Evolutionary conservation across 176 grass and related monocot species (phyloP).

Genomic region (Cymbopogon citratus): DNA sequence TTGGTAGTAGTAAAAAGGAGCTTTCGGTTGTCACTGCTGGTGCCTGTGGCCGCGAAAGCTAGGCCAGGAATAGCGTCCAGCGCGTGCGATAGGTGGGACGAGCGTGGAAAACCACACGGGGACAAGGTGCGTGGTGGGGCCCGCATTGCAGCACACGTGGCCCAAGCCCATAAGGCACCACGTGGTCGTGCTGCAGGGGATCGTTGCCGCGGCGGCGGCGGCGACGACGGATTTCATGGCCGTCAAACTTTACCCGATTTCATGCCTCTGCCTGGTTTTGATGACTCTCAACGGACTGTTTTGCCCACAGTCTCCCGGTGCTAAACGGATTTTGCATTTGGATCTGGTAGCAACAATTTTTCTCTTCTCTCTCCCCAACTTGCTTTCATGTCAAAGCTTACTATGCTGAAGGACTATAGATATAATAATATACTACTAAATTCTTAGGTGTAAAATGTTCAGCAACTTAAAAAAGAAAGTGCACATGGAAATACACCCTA

Average conservation of each 20-base stretch:
- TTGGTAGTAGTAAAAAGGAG: neutral
- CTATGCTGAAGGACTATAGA: too few species aligned
- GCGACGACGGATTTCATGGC: slow-evolving; percentile 48
- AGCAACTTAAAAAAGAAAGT: neutral
- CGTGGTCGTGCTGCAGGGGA: slow-evolving; percentile 30
- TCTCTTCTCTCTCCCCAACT: too few species aligned
- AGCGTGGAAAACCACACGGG: slow-evolving; percentile 35
- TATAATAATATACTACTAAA: too few species aligned
- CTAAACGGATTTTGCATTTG: too few species aligned
- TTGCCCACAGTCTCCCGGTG: neutral
- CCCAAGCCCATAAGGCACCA: slow-evolving; percentile 23
- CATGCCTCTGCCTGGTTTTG: neutral
- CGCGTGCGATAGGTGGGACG: slow-evolving; percentile 6
- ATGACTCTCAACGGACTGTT: neutral
- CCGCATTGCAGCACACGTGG: neutral
- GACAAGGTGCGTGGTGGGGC: slow-evolving; percentile 3
- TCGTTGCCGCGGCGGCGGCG: slow-evolving; percentile 32
- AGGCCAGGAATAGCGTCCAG: neutral
- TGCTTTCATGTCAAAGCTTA: too few species aligned
- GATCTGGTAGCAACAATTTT: too few species aligned
- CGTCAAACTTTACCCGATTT: slow-evolving; percentile 60
- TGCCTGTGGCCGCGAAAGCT: neutral
- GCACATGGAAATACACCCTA: neutral
- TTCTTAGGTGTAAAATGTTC: neutral
- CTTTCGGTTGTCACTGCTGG: neutral